Base-by-base conservation (phyloP, 2,329 filamentous ascomycete genomes). In the Knoxdaviesia capensis region DNA sequence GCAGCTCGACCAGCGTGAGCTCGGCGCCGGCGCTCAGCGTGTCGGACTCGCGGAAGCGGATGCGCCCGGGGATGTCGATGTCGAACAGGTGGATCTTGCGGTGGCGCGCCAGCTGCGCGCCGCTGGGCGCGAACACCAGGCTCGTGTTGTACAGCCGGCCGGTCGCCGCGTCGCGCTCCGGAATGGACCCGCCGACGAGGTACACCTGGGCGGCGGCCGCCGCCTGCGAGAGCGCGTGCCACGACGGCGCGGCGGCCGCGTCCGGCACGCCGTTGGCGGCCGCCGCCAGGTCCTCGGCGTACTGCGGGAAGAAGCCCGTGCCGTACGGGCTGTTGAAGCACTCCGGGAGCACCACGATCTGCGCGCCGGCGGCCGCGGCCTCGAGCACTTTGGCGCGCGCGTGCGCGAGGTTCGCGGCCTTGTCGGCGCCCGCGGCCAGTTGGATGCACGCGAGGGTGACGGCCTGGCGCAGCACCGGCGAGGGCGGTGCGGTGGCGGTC, bases 291-390 rank as follows among this genome's bases (percentile, higher is more conserved):
- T 75, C 79, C 61, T 98, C 90, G 50, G 90, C 87, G 59, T 96
- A 96, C 46, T 77, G 73, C 42, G 87, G 80, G 62, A 98, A 98
- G 67, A 79, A 87, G 54, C 85, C 59, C 49, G 77, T 86, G 50
- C 90, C 90, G 61, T 98, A 98, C 6, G 90, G 90, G 36, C 83
- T 92, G 66, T 98, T 98, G 75, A 98, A 98, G 69, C 90, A 98
- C 65, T 98, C 90, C 34, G 90, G 90, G 11, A 98, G 73, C 33
- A 96, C 85, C 49, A 96, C 78, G 45, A 98, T 76, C 44, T 81
- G 76, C 46, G 88, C 85, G 50, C 88, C 88, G 4, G 64, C 64
- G 30, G 65, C 59, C 29, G 85, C 79, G 5, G 90, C 88, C 57
- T 85, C 77, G 47, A 85, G 71, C 45, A 96, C 86, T 56, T 90